Conservation (phyloP, 2,329 filamentous ascomycete genomes). For the Cercospora janseana region DNA sequence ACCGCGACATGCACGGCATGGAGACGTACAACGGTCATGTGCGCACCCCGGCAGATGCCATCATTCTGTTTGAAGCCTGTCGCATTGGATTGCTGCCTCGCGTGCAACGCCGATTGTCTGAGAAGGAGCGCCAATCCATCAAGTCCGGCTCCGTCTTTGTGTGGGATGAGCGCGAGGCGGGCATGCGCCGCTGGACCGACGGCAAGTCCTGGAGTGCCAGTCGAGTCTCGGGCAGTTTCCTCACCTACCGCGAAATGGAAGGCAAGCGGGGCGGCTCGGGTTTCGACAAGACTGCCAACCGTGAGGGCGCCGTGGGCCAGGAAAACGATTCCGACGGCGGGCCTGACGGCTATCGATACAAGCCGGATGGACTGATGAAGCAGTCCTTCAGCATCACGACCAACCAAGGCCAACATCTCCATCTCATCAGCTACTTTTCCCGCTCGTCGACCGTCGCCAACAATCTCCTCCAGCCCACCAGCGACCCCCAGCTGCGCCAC, state of each 20-base stretch:
- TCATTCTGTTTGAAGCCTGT: conserved; percentile 98
- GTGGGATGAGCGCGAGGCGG: conserved; percentile 98
- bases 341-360: conserved; percentile 89
- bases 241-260: conserved; percentile 98
- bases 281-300: conserved; percentile 58
- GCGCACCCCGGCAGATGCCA: conserved; percentile 92
- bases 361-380: conserved; percentile 97
- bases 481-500: conserved; percentile 73
- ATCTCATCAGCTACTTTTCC: conserved; percentile 96
- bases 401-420: conserved; percentile 81
- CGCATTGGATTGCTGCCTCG: conserved; percentile 82
- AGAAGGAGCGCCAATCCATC: conserved; percentile 96
- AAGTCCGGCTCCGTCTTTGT: conserved; percentile 96
- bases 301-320: conserved; percentile 75
- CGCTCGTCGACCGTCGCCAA: conserved; percentile 70
- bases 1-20: conserved; percentile 55
- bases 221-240: conserved; percentile 91
- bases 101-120: conserved; percentile 87
- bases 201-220: conserved; percentile 99
- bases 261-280: conserved; percentile 81
- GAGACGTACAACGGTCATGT: conserved; percentile 96
- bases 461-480: conserved; percentile 76
- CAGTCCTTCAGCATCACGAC: conserved; percentile 99
- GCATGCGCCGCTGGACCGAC: conserved; percentile 98
- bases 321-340: conserved; percentile 75